Base-by-base conservation (phyloP, 805 yeast genomes). In the Grigorovia jiainica region DNA sequence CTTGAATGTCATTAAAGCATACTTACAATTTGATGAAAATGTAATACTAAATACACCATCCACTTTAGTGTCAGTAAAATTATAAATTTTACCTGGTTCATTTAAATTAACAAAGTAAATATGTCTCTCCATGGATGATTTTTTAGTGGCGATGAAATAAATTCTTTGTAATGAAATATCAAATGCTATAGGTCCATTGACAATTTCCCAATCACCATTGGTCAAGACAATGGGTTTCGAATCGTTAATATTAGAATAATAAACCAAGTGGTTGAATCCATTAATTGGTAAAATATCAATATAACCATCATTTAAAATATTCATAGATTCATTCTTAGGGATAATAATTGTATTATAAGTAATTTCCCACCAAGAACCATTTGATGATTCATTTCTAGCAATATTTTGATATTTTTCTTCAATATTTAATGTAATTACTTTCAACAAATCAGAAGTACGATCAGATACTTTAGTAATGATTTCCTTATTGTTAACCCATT, bases 201-300 rank as follows among this genome's bases (percentile, higher is more conserved):
- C 82, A n/a, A 92, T 95, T 60, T 92, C 98, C 95, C 95, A 92
- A 1, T 72, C 63, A 6, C 98, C 98, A 3, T 61, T 44, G 1
- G 92, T 84, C 37, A 95, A 70, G 18, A 82, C 58, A 2, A 52
- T 53, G 3, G 86, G 86, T 13, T 63, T 60, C 0, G 76, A 47
- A 5, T 80, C 59, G 20, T 71, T 67, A 2, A 87, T 76, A 5
- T 95, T 92, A 2, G 84, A 67, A 57, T 78, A 92, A 60, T 82
- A 89, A 0, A 87, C 97, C 47, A 92, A 67, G 60, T 92, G 98
- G 44, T 70, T 70, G 50, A 54, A 78, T 0, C 85, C 85, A 46
- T 75, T 69, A 20, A 75, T 66, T 5, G 78, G 78, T 15, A 81
- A 66, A 1, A 89, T 72, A 59, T 92, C 98, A 44, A 92, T 74